Percentiles rank a stretch among this genome's conserved stretches.
These are phyloP conservation scores for Miscanthus lutarioriparius DNA, from an alignment of 176 grass and related monocot genomes.

Conservation along the genomic window DNA sequence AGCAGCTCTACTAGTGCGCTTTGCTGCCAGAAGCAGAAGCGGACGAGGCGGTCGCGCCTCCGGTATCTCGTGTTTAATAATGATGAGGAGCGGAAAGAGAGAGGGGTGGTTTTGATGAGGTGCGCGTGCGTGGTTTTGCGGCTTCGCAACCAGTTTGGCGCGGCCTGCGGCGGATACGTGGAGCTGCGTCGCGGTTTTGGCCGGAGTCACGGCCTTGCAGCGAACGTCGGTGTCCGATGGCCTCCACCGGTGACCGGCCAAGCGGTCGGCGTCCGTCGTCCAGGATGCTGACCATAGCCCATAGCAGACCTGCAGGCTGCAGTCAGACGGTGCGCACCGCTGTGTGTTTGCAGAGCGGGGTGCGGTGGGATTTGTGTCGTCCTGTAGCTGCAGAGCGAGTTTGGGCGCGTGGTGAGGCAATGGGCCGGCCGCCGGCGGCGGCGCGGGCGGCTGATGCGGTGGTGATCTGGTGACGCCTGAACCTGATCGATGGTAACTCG, in stretches of 20 bases:
- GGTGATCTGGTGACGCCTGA: background rate
- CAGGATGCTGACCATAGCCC: no score
- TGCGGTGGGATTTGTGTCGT: no score
- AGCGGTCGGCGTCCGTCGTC: background rate
- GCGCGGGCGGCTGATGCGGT: no score
- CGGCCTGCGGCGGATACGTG: background rate
- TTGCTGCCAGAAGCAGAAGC: background rate
- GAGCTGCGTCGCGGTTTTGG: constrained; percentile 12
- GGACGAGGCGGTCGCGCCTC: background rate
- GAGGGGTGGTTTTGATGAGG: background rate
- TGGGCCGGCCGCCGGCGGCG: no score
- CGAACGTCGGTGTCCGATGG: background rate
- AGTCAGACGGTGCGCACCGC: no score
- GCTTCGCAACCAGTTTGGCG: background rate
- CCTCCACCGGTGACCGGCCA: background rate
- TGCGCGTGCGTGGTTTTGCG: background rate
- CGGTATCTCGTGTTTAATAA: constrained; percentile 25
- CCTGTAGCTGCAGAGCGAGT: no score
- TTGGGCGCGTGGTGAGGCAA: no score
- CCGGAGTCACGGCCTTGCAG: background rate
- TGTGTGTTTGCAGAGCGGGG: no score
- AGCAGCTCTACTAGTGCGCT: background rate
- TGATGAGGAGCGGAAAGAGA: background rate
- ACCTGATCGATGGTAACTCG: background rate
- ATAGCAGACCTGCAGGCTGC: no score